Evolutionary conservation across 2,329 filamentous ascomycete genomes (phyloP).

Genomic region (Dothideomycetes sp.): DNA sequence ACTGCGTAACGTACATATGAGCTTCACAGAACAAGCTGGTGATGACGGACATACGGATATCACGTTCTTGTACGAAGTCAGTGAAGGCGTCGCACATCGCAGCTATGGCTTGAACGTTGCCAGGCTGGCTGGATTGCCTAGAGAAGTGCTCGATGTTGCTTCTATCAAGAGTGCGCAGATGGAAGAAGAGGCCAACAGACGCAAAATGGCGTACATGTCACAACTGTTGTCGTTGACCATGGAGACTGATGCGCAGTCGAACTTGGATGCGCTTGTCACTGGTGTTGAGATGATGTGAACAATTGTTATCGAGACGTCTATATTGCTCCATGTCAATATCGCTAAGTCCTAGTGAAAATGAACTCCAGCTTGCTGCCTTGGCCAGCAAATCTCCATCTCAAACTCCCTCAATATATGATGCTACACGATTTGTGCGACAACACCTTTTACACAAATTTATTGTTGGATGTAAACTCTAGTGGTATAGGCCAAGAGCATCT

Average conservation of each 20-base stretch:
- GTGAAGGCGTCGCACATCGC: slow-evolving; percentile 81
- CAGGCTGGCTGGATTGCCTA: slow-evolving; percentile 70
- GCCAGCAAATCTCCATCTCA: too few relatives aligned
- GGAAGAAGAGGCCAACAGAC: slow-evolving; percentile 61
- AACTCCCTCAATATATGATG: too few relatives aligned
- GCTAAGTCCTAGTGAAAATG: too few relatives aligned
- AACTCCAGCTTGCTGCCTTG: too few relatives aligned
- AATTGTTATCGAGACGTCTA: not conserved
- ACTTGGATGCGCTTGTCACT: slow-evolving; percentile 32
- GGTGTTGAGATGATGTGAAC: slow-evolving; percentile 34
- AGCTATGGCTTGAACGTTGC: slow-evolving; percentile 95
- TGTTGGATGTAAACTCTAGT: too few relatives aligned
- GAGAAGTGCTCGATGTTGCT: slow-evolving; percentile 67
- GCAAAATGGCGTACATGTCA: slow-evolving; percentile 44
- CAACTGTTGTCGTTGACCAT: slow-evolving; percentile 17
- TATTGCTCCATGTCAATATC: too few relatives aligned
- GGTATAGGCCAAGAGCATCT: too few relatives aligned
- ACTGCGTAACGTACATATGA: slow-evolving; percentile 88
- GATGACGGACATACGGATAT: slow-evolving; percentile 61
- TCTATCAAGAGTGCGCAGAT: slow-evolving; percentile 69
- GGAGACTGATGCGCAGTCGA: slow-evolving; percentile 19
- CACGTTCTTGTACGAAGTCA: slow-evolving; percentile 90
- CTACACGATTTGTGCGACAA: too few relatives aligned
- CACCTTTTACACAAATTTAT: too few relatives aligned
- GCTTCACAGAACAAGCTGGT: slow-evolving; percentile 54